Evolutionary conservation across 805 yeast genomes (phyloP).

Genomic region (Ogataea polymorpha): DNA sequence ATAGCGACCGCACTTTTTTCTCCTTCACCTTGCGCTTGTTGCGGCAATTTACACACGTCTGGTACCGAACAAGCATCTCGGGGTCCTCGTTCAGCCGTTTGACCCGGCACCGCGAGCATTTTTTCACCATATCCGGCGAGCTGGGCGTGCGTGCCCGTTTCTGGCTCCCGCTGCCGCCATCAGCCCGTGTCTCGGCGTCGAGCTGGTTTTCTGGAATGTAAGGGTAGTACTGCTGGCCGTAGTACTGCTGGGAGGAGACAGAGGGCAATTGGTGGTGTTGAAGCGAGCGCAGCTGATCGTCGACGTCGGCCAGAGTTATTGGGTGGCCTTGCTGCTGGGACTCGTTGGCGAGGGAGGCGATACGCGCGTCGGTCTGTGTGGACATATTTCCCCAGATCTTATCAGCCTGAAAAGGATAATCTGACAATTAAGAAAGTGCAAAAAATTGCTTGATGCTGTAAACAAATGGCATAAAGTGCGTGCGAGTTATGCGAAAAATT

Average conservation of each 20-base stretch:
- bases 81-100: conserved; percentile 35
- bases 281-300: conserved; percentile 24
- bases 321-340: conserved; percentile 11
- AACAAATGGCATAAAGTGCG: conserved; percentile 12
- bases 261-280: conserved; percentile 11
- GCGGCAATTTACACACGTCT: conserved; percentile 42
- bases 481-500: conserved; percentile 7
- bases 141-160: conserved; percentile 10
- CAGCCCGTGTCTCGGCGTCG: conserved; percentile 4
- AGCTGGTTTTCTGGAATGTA: conserved; percentile 15
- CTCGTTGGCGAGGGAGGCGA: conserved; percentile 5
- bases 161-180: conserved; percentile 1
- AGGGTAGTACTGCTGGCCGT: conserved; percentile 20
- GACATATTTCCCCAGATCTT: conserved; percentile 16
- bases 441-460: conserved; percentile 6
- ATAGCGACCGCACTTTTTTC: conserved; percentile 27
- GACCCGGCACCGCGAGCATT: conserved; percentile 44
- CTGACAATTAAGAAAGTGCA: conserved; percentile 13
- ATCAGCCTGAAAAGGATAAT: conserved; percentile 13
- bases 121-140: conserved; percentile 26
- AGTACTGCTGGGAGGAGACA: conserved; percentile 16
- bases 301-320: conserved; percentile 24
- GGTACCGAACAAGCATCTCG: conserved; percentile 36
- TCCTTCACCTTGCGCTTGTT: conserved; percentile 37
- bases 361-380: conserved; percentile 11